Percentiles rank a stretch among this genome's conserved stretches.
These are phyloP conservation scores for Calvatia gigantea DNA, from an alignment of 768 basidiomycete species.

Conservation along the genomic window DNA sequence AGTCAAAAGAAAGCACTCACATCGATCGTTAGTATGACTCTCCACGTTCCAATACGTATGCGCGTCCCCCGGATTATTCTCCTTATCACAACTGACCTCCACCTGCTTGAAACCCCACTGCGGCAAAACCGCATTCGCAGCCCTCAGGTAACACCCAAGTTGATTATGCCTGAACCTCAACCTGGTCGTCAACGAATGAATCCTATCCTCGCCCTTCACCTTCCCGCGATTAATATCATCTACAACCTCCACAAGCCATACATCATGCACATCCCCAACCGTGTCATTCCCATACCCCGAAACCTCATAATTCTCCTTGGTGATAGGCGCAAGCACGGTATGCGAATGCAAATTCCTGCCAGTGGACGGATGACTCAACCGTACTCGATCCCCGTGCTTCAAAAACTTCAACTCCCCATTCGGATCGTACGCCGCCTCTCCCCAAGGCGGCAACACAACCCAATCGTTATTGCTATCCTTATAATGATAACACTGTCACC, in stretches of 20 bases:
- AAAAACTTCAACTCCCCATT: constrained; percentile 70
- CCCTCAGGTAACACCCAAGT: constrained; percentile 85
- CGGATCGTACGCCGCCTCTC: constrained; percentile 61
- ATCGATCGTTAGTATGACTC: constrained; percentile 91
- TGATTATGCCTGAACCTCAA: constrained; percentile 76
- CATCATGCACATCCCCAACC: constrained; percentile 83
- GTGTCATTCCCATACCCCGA: constrained; percentile 92
- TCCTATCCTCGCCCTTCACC: constrained; percentile 52
- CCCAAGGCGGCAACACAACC: constrained; percentile 79
- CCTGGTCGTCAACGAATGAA: constrained; percentile 90
- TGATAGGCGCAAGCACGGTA: constrained; percentile 78
- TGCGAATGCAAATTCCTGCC: constrained; percentile 93
- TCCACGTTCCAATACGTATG: constrained; percentile 99
- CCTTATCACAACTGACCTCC: constrained; percentile 91
- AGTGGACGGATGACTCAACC: constrained; percentile 80
- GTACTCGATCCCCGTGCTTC: constrained; percentile 70
- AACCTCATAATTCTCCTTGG: constrained; percentile 88
- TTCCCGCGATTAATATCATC: constrained; percentile 77
- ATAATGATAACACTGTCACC: constrained; percentile 98
- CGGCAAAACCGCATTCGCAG: constrained; percentile 84
- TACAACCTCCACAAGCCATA: constrained; percentile 92
- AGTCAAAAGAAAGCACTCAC: constrained; percentile 48
- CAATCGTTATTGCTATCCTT: constrained; percentile 98
- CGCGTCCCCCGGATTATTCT: constrained; percentile 72
- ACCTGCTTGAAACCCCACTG: constrained; percentile 99